These are phyloP conservation scores for Fusarium armeniacum DNA, from an alignment of 2,329 filamentous ascomycete genomes.

Conservation along the genomic window DNA sequence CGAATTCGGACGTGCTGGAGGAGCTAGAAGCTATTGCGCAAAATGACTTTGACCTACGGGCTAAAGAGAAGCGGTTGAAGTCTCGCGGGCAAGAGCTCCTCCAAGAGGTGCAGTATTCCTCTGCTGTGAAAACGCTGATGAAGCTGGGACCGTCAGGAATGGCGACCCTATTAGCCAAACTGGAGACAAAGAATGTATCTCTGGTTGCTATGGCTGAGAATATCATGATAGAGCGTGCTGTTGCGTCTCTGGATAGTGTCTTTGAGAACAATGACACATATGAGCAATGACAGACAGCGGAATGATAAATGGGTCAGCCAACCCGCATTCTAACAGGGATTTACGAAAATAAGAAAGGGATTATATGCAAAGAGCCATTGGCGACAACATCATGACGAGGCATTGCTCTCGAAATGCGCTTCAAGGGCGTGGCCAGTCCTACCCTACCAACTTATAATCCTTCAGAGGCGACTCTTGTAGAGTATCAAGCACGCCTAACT, in stretches of 20 bases:
- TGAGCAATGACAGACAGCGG: neutral
- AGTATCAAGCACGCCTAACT: neutral
- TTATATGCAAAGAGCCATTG: neutral
- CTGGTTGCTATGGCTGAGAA: constrained; percentile 1
- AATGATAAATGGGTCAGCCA: neutral
- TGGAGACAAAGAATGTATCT: neutral
- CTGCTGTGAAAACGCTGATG: neutral
- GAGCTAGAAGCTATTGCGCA: neutral
- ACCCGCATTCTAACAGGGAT: neutral
- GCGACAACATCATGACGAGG: neutral
- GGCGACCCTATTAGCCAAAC: neutral
- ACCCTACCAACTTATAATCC: neutral
- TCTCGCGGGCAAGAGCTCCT: neutral
- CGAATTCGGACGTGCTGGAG: neutral
- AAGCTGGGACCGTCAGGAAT: neutral
- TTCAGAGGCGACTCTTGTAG: neutral
- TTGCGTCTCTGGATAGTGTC: neutral
- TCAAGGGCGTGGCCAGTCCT: neutral
- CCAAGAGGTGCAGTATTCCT: constrained; percentile 1
- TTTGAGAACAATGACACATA: neutral
- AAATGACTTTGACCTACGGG: neutral
- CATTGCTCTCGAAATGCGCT: neutral
- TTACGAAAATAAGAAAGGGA: neutral
- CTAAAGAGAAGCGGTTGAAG: constrained; percentile 3
- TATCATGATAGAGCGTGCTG: neutral